A percentile compares a stretch with the other conserved stretches of the same genome.
phyloP scores from a whole-genome alignment of 495 filamentous ascomycete genomes.

The Glarea lozoyensis region DNA sequence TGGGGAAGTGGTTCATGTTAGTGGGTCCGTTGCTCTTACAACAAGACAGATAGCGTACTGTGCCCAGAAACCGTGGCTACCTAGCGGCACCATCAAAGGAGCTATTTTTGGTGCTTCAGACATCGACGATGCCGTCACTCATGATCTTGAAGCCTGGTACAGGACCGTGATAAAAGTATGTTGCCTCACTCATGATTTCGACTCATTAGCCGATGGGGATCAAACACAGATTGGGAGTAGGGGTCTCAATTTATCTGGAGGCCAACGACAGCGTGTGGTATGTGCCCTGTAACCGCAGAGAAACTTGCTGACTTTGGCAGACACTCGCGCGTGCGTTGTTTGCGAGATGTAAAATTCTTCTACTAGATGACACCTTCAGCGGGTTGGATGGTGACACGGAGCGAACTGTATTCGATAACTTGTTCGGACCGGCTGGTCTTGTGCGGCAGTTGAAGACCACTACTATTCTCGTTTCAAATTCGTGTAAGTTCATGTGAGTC shows the following conservation, averaged over 20 bases:
- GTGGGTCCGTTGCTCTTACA: conserved; percentile 48
- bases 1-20: conserved; percentile 60
- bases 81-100: conserved; percentile 69
- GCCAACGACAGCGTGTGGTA: conserved; percentile 49
- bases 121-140: conserved; percentile 24
- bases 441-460: conserved; percentile 27
- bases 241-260: conserved; percentile 56
- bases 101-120: conserved; percentile 19
- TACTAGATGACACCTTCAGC: conserved; percentile 31
- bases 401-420: conserved; percentile 11
- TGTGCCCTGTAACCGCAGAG: conserved; percentile 1
- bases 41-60: conserved; percentile 68
- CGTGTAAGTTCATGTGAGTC: conserved; percentile 13
- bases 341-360: conserved; percentile 16
- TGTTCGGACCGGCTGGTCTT: conserved; percentile 32
- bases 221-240: conserved; percentile 50
- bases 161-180: conserved; percentile 45
- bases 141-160: conserved; percentile 43
- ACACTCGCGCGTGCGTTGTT: conserved; percentile 24
- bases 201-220: conserved; percentile 43
- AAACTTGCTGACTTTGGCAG: conserved; percentile 20
- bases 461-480: conserved; percentile 31
- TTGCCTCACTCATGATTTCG: conserved; percentile 44
- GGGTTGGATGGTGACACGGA: conserved; percentile 24
- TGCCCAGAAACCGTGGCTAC: conserved; percentile 74